Percentiles rank a stretch among this genome's conserved stretches.
Conservation (phyloP, 306 rosid genomes). For the Trifolium dubium region DNA sequence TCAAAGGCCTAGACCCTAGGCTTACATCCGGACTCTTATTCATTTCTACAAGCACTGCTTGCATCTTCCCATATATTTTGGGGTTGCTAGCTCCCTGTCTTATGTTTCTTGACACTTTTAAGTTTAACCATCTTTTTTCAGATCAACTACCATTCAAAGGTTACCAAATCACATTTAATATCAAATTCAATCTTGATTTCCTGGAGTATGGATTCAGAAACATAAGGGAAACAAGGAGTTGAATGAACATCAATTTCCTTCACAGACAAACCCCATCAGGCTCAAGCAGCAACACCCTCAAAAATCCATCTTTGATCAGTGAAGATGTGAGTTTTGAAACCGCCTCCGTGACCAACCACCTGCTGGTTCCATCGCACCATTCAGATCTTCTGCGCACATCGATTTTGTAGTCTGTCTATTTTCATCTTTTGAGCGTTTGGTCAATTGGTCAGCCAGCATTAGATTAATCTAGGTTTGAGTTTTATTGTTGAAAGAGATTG, state of each 20-base stretch:
- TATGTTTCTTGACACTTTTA: slow-evolving; percentile 78
- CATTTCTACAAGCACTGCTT: slow-evolving; percentile 81
- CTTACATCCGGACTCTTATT: slow-evolving; percentile 58
- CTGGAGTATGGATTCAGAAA: too few species aligned
- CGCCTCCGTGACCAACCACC: background rate
- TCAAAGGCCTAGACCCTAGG: background rate
- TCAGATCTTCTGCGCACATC: too few species aligned
- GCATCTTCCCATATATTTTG: slow-evolving; percentile 80
- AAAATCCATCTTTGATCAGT: too few species aligned
- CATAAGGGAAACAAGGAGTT: too few species aligned
- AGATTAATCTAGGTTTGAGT: too few species aligned
- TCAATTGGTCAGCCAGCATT: too few species aligned
- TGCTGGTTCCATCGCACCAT: background rate
- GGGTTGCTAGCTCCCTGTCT: slow-evolving; percentile 64
- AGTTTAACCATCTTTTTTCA: slow-evolving; percentile 62
- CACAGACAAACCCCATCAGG: background rate
- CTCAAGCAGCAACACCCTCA: background rate
- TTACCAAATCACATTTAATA: slow-evolving; percentile 21
- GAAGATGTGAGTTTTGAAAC: background rate
- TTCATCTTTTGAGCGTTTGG: too few species aligned
- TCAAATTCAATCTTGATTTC: slow-evolving; percentile 19
- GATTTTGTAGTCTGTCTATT: too few species aligned
- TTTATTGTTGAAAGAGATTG: too few species aligned
- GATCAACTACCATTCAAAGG: slow-evolving; percentile 56
- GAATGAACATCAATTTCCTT: too few species aligned